phyloP scores from a whole-genome alignment of 768 basidiomycete genomes.

The Mycena galopus region DNA sequence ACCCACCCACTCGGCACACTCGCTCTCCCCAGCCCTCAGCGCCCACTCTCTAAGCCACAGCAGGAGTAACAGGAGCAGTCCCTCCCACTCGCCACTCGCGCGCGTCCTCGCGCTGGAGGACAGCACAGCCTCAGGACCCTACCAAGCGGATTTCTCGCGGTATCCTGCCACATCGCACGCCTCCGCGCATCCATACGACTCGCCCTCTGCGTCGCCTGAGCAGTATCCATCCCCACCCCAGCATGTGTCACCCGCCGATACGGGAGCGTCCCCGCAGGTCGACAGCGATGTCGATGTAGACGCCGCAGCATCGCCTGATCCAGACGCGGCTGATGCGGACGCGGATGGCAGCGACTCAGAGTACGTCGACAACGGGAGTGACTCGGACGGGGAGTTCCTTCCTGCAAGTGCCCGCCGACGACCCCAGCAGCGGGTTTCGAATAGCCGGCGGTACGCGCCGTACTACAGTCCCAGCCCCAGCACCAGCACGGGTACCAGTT shows the following conservation, averaged over 20 bases:
- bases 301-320: slow-evolving; percentile 1
- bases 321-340: neutral
- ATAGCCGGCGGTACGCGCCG: slow-evolving; percentile 24
- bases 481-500: neutral
- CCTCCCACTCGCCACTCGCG: slow-evolving; percentile 13
- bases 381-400: slow-evolving; percentile 40
- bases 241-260: neutral
- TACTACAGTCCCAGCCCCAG: slow-evolving; percentile 16
- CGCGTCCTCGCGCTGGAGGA: slow-evolving; percentile 3
- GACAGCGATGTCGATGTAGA: neutral
- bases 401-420: neutral
- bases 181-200: too few relatives aligned
- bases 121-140: neutral
- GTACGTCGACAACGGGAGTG: slow-evolving; percentile 36
- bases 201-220: neutral
- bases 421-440: neutral
- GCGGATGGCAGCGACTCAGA: slow-evolving; percentile 35
- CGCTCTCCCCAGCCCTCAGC: neutral
- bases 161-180: neutral
- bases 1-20: neutral
- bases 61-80: neutral
- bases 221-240: too few relatives aligned
- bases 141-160: neutral
- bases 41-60: neutral
- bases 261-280: neutral